Percentiles rank a stretch among this genome's conserved stretches.
phyloP scores from a whole-genome alignment of 2,329 filamentous ascomycete genomes.

The Colletotrichum tropicale region DNA sequence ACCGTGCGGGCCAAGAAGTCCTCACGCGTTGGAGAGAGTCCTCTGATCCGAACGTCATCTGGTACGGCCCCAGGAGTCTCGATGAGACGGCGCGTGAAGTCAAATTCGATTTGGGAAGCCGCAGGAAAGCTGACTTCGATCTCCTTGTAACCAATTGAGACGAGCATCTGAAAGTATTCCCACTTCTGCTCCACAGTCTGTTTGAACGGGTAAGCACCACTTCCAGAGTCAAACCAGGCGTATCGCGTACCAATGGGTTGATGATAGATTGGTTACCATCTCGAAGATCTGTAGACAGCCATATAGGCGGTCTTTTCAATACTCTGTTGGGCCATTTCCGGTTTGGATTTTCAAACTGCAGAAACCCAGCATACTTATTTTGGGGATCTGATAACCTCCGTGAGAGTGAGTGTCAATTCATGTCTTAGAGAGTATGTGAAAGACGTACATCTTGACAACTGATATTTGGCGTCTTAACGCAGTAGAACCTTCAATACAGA shows the following conservation, averaged over 20 bases:
- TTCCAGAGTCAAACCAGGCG: not conserved
- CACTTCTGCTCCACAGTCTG: not conserved
- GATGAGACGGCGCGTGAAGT: not conserved
- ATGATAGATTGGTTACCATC: not conserved
- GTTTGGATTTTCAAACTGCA: not conserved
- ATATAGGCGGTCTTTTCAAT: not conserved
- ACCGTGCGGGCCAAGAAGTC: constrained; percentile 2
- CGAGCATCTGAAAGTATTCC: constrained; percentile 7
- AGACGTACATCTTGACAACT: not conserved
- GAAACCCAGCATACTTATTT: not conserved
- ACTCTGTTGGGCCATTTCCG: not conserved
- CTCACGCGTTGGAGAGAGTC: not conserved
- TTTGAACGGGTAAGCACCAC: not conserved
- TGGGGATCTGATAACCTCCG: not conserved
- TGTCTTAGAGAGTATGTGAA: not conserved
- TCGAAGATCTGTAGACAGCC: not conserved
- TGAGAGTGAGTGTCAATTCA: not conserved
- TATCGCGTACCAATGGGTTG: not conserved
- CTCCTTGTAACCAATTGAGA: not conserved
- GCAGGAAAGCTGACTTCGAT: not conserved
- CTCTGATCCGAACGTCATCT: not conserved
- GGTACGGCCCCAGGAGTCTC: not conserved
- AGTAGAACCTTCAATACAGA: not conserved
- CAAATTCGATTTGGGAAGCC: not conserved
- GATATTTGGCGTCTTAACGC: not conserved